Conservation (phyloP, 1,139 yeast genomes). For the Wickerhamomyces sp. region DNA sequence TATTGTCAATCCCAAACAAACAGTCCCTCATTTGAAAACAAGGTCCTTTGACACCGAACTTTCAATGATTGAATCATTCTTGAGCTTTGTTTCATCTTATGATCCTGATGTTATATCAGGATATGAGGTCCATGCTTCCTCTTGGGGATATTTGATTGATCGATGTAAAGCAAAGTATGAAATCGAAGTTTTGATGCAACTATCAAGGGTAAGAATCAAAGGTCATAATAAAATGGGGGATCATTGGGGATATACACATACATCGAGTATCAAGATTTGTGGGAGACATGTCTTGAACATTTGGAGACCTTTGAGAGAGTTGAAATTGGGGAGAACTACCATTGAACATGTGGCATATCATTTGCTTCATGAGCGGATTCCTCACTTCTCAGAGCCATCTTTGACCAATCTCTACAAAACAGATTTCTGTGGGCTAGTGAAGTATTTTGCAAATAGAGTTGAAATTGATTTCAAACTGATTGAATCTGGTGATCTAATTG, state of each 20-base stretch:
- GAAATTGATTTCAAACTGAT: constrained; percentile 47
- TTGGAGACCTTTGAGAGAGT: constrained; percentile 67
- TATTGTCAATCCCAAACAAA: constrained; percentile 3
- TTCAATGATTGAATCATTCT: constrained; percentile 49
- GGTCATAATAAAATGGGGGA: constrained; percentile 57
- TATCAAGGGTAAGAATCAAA: constrained; percentile 47
- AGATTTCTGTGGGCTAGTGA: constrained; percentile 35
- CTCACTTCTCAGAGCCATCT: constrained; percentile 49
- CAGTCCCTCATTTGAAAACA: constrained; percentile 4
- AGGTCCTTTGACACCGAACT: constrained; percentile 38
- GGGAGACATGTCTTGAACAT: constrained; percentile 83
- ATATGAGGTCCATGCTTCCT: constrained; percentile 69
- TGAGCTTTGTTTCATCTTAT: constrained; percentile 49
- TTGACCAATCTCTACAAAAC: constrained; percentile 48
- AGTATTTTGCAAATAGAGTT: constrained; percentile 50
- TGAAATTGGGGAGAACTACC: constrained; percentile 62
- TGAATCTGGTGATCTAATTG: constrained; percentile 58
- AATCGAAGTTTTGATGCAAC: constrained; percentile 45
- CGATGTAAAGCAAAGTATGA: constrained; percentile 45
- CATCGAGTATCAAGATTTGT: constrained; percentile 59
- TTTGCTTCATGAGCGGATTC: constrained; percentile 60
- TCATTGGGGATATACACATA: constrained; percentile 79
- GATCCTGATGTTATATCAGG: constrained; percentile 92
- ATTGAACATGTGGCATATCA: constrained; percentile 74
- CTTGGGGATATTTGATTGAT: constrained; percentile 89